Base-by-base conservation (phyloP, 495 filamentous ascomycete species). In the Penicillium manginii region DNA sequence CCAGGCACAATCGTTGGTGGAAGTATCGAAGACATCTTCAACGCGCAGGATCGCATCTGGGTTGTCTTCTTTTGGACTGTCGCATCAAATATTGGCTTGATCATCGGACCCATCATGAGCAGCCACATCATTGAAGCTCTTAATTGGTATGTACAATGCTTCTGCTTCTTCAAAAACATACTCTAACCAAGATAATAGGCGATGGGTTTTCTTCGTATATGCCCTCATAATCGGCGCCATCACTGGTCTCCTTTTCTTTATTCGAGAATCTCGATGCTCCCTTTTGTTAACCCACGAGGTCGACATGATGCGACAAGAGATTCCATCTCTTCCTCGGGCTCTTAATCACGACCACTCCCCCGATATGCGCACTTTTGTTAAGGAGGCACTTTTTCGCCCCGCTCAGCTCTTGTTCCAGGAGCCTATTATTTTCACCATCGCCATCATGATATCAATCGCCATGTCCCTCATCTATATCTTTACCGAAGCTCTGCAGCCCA, bases 401-500 rank as follows among this genome's bases (percentile, higher is more conserved):
- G 56, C 75, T 4, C 70, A 73, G 7, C 69, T 84, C 0, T 77
- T 82, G 50, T 77, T 78, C 63, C 73, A 68, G 19, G 80, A 84
- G 48, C 79, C 79, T 14, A 79, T 84, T 31, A 76, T 84, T 18
- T 73, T 79, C 49, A 62, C 74, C 5, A 73, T 79, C 14, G 67
- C 80, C 3, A 64, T 77, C 33, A 78, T 81, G 66, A 75, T 72
- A 10, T 77, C 81, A 14, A 59, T 78, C 11, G 74, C 75, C 22
- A 78, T 76, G 58, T 79, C 75, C 2, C 65, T 84, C n/a, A 76
- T 84, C 33, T 85, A 83, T 52, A 78, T 84, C 11, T 84, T 83
- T 59, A 79, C 81, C 2, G 78, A 83, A 64, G 76, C 78, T 7
- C 59, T 83, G 0, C 73, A 71, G 0, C 67, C 72, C 1, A 74